Evolutionary conservation across 805 yeast species (phyloP), one percentile per base, ranked within the genome.

Genomic region (Teunomyces kruisii): DNA sequence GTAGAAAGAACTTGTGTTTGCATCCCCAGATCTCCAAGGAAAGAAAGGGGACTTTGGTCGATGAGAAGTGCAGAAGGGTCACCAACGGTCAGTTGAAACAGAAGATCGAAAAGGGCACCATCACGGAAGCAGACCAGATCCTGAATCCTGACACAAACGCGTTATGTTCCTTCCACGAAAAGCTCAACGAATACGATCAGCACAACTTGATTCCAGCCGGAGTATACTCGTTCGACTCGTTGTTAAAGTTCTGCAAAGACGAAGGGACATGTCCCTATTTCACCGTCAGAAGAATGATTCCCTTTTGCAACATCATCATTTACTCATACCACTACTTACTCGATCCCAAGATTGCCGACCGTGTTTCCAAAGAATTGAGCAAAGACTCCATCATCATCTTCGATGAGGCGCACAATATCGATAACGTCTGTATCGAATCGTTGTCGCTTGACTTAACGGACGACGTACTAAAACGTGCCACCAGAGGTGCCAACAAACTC

Each of bases 391-490:
- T 94, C 48, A 86, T 94, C 50, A 95, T 94, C 32, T 94, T 94
- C 61, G 99, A 94, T 69, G 99, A 94, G 70, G 99, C 99, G 39
- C 99, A 94, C 65, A 94, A 94, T 68, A 94, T 94, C 45, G 99
- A 94, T 75, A 94, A 94, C 74, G 99, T 94, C 46, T 94, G 99
- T 71, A 94, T 94, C 46, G 99, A 94, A 65, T 88, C 98, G 0
- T 67, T 94, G 33, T 88, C 97, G 5, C 76, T 94, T 40, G 98
- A 94, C 61, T 70, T 94, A 51, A 94, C 97, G 0, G 96, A 90
- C 55, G 97, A 92, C 53, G 81, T 89, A 7, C 67, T 94, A 49
- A 84, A 90, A 56, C 75, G 83, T 53, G 99, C 99, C 0, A 77
- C 96, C 1, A 77, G 84, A 52, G 98, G 98, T 52, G 96, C 96